Base-by-base conservation (phyloP, 768 basidiomycete genomes). In the Chalciporus pseudorubinellus region DNA sequence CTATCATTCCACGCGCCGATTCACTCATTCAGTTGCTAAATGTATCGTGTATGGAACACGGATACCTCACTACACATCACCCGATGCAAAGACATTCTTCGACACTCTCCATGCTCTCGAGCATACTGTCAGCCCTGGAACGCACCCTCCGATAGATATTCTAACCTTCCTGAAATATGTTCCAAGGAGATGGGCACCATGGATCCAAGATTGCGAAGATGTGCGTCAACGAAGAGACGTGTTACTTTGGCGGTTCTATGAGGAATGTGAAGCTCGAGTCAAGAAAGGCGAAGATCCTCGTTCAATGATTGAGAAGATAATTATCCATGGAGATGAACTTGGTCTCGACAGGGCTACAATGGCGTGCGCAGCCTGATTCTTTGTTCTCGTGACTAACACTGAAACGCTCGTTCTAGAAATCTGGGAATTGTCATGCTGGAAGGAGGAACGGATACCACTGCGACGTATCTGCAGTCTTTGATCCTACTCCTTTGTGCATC, bases 131-230 rank as follows among this genome's bases (percentile, higher is more conserved):
- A 38, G 4, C 24, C 49, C 49, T 4, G 49, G 49, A 12, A 50
- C 49, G 34, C 42, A 50, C 21, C 49, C 49, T n/a, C 49, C 49
- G 10, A 44, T 50, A n/a, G 49, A 50, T n/a, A 44, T 50, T 8
- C n/a, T 50, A 12, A 44, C 41, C 5, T 50, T 50, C 24, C 42
- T 50, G 2, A 50, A 50, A 34, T 50, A 50, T n/a, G 13, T 50
- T 16, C 49, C 49, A 28, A 50, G 34, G 42, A 50, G 33, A 20
- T 50, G 42, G 49, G 49, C 49, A 19, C 49, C 49, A 12, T 50
- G 49, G 49, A 21, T 44, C 6, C 49, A n/a, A 38, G 49, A 33
- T 13, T 50, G 49, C 20, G 34, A 50, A 21, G 49, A 50, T n/a
- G 49, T 50, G 11, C 49, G 49, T 28, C 49, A 21, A 38, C 49